These are phyloP conservation scores for Solanum hybrid DNA, from an alignment of 305 asterid species.

Conservation along the genomic window DNA sequence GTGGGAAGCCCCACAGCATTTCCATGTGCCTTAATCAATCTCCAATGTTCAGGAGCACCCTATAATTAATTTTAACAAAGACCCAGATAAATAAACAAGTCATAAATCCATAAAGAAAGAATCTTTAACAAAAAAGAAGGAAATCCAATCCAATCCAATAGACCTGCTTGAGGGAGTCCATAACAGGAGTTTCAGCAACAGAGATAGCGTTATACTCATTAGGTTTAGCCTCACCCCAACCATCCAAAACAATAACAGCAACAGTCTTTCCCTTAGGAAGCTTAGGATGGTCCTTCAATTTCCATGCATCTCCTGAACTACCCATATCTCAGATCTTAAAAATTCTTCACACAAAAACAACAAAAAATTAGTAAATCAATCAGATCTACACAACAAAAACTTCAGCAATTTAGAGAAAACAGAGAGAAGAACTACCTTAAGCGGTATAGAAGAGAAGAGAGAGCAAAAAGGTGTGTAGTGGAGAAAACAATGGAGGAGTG, in stretches of 20 bases:
- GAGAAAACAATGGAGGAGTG: neutral
- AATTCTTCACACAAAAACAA: neutral
- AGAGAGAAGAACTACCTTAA: neutral
- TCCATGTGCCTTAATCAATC: constrained; percentile 90
- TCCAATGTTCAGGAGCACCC: constrained; percentile 93
- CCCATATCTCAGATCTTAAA: constrained; percentile 38
- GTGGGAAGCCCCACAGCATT: constrained; percentile 89
- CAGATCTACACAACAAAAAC: neutral
- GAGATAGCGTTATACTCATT: constrained; percentile 76
- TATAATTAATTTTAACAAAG: constrained; percentile 5
- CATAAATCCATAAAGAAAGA: neutral
- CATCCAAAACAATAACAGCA: constrained; percentile 80
- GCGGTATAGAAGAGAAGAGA: neutral
- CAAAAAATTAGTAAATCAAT: neutral
- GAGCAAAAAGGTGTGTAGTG: neutral
- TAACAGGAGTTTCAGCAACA: constrained; percentile 82
- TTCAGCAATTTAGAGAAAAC: neutral
- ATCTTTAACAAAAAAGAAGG: neutral
- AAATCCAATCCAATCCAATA: neutral
- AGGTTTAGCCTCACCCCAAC: constrained; percentile 89
- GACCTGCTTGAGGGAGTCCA: constrained; percentile 86
- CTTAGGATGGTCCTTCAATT: constrained; percentile 74
- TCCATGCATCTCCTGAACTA: constrained; percentile 73
- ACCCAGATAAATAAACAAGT: neutral
- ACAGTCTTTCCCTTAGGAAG: constrained; percentile 69